Base-by-base conservation (phyloP, 2,329 filamentous ascomycete species). In the Aureobasidium sp. region DNA sequence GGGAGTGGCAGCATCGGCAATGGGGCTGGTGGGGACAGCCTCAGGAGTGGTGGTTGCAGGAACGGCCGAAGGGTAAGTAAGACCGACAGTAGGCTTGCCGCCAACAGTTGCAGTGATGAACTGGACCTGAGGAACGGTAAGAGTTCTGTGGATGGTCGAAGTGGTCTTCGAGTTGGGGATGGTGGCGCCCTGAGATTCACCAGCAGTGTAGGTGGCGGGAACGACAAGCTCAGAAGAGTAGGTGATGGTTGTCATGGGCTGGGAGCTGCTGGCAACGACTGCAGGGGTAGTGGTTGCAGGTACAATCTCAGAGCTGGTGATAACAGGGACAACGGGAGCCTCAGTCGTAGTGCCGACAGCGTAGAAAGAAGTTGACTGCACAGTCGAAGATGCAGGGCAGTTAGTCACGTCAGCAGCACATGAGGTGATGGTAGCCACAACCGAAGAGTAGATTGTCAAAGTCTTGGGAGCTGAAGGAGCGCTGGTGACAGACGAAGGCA, bases 81-180 rank as follows among this genome's bases (percentile, higher is more conserved):
- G 76, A 33, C 73, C 76, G 23, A 80, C 75, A 48, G 67, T 67
- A 15, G 69, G 68, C 38, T 73, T 74, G 27, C 75, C 72, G 53
- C 72, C 73, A 61, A 73, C 66, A 25, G 76, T 75, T 33, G 74
- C 67, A 40, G 80, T 82, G 36, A 76, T 77, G 77, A 83, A 82
- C 69, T 77, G 73, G 13, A 83, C 79, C 68, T 81, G 78, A 0
- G 82, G 82, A 29, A 85, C 81, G 18, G 80, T 83, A 65, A 84
- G 71, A 25, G 78, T 78, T 6, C 79, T 82, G 27, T 75, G 71
- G 56, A 80, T 69, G 20, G 71, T 70, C 36, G 71, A 72, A 20
- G 71, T 75, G 64, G 67, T 73, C 67, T 69, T 74, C 66, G 73
- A 74, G 29, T 66, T 69, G 3, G 74, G 71, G 56, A 78, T 74